Base-by-base conservation (phyloP, 225 moss, liverwort and hornwort genomes). In the Asterella californica region DNA sequence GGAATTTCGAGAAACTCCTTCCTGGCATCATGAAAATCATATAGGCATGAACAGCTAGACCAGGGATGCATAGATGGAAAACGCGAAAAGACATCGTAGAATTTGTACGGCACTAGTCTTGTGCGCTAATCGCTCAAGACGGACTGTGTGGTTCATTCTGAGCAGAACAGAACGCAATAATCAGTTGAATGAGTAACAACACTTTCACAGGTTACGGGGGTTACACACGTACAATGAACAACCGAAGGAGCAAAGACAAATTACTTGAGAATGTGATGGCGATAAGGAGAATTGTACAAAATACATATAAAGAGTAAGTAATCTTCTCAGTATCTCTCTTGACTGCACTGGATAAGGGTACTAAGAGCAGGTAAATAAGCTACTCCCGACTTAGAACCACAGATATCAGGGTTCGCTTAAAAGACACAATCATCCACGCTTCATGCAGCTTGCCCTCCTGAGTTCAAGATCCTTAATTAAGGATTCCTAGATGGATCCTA, bases 1-100 rank as follows among this genome's bases (percentile, higher is more conserved):
- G 93, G 91, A 79, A 95, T 89, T 70, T 95, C 93, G 15, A 65
- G 88, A 30, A 89, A 91, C 70, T 90, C 86, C 80, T 93, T 91
- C 81, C 72, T 80, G 71, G 30, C 33, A 80, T 73, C 19, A 30
- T 47, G 24, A 50, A 33, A 65, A 65, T 65, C 33, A 32, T 21
- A 57, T 57, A 9, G 22, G 14, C 24, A 24, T 24, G 57, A 57
- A 57, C 14, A 52, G 14, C 52, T 17, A 57, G 17, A 42, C 24
- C 57, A 57, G 10, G 10, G 54, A 27, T 29, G 2, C 5, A 42
- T 30, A 64, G 64, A 52, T 48, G 6, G 29, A 62, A 6, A 62
- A 18, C n/a, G n/a, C n/a, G 19, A 48, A 48, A 48, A 6, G 48
- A 48, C 48, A 48, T 48, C 48, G 48, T 48, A 48, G 6, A 6